These are phyloP conservation scores for Teratosphaeria gauchensis DNA, from an alignment of 2,329 filamentous ascomycete species.

Conservation along the genomic window DNA sequence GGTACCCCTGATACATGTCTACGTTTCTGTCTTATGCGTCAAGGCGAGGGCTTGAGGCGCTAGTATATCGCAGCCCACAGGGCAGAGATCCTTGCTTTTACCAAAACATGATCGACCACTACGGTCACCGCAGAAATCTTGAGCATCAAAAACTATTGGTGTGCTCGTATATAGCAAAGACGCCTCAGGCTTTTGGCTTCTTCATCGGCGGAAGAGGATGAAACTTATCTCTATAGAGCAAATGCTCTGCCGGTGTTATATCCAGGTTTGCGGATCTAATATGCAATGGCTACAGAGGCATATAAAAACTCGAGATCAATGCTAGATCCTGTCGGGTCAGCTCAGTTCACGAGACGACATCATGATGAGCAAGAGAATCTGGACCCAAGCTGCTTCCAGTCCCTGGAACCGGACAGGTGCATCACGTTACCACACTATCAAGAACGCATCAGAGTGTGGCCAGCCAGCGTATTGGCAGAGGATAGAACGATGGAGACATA, in stretches of 20 bases:
- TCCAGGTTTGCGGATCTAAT: neutral
- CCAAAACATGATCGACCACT: neutral
- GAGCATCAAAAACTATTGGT: neutral
- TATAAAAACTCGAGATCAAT: neutral
- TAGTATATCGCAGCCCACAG: neutral
- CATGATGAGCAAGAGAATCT: neutral
- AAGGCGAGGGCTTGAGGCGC: neutral
- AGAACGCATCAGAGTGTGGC: neutral
- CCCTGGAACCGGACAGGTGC: neutral
- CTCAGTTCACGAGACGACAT: neutral
- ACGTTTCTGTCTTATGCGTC: neutral
- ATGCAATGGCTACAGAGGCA: neutral
- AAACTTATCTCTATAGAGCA: neutral
- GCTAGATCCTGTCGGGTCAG: neutral
- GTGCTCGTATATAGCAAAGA: neutral
- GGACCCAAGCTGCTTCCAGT: neutral
- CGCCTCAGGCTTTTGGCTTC: neutral
- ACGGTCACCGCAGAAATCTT: neutral
- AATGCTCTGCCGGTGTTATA: neutral
- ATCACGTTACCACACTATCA: neutral
- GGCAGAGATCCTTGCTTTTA: neutral
- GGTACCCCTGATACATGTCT: neutral
- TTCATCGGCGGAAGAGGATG: neutral
- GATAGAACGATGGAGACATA: slow-evolving; percentile 41
- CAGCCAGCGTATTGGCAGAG: slow-evolving; percentile 40